Conservation (phyloP, 164 flowering plant genomes). For the Kingdonia uniflora region DNA sequence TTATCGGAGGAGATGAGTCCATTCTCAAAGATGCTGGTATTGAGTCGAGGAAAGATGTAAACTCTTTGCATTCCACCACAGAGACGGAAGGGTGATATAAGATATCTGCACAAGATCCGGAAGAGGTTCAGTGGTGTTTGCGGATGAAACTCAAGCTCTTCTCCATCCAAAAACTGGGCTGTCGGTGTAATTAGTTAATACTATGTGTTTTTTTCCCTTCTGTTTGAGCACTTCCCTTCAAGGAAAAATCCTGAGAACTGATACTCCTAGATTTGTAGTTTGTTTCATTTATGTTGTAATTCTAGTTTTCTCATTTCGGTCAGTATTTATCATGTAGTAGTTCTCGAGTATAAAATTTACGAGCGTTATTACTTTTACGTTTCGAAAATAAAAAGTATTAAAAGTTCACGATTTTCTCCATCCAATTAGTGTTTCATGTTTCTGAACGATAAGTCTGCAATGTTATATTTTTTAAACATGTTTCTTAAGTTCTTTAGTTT, state of each 20-base stretch:
- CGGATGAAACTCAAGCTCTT: constrained; percentile 57
- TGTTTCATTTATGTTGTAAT: too few relatives aligned
- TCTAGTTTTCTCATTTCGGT: too few relatives aligned
- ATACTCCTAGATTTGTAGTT: too few relatives aligned
- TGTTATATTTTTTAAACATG: too few relatives aligned
- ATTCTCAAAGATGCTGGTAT: constrained; percentile 79
- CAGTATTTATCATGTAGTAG: too few relatives aligned
- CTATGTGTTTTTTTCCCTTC: background rate
- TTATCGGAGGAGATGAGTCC: constrained; percentile 78
- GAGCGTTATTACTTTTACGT: too few relatives aligned
- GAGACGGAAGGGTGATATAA: constrained; percentile 63
- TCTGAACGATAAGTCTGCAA: too few relatives aligned
- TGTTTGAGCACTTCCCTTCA: constrained; percentile 3
- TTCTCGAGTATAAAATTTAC: too few relatives aligned
- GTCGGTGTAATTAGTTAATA: constrained; percentile 41
- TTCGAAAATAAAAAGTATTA: too few relatives aligned
- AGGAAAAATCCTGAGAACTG: background rate
- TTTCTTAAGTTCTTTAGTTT: too few relatives aligned
- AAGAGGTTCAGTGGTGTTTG: constrained; percentile 61
- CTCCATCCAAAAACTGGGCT: constrained; percentile 68
- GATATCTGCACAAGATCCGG: constrained; percentile 94
- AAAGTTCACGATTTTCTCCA: too few relatives aligned
- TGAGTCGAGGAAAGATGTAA: constrained; percentile 44
- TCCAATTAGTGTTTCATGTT: too few relatives aligned
- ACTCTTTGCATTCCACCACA: constrained; percentile 41